Percentiles rank a stretch among this genome's conserved stretches.
Conservation (phyloP, 1,284 basidiomycete genomes). For the Porogramme epimiltina region DNA sequence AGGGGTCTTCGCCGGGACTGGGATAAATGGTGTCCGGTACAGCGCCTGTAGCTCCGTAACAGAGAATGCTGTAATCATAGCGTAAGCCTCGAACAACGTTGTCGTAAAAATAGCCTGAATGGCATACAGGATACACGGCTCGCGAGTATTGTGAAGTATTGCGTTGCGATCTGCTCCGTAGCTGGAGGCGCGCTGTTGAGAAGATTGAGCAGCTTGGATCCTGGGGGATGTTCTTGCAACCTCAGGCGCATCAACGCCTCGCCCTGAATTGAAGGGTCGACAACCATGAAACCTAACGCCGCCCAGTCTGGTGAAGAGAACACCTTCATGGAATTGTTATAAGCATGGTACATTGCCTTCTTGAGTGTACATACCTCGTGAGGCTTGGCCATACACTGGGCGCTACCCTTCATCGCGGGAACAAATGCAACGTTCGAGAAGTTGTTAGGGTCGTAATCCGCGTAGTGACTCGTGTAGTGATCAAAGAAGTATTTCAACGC, state of each 20-base stretch:
- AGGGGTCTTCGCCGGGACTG: constrained; percentile 36
- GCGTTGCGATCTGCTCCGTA: constrained; percentile 54
- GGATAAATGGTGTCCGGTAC: constrained; percentile 58
- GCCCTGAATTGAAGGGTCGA: constrained; percentile 55
- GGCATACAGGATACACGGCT: constrained; percentile 64
- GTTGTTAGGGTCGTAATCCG: constrained; percentile 58
- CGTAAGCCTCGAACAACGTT: not conserved
- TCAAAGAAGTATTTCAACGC: constrained; percentile 83
- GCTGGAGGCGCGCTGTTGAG: constrained; percentile 68
- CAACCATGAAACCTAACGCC: constrained; percentile 74
- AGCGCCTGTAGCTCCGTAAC: constrained; percentile 47
- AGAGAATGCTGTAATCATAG: constrained; percentile 47
- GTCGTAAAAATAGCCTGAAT: not conserved
- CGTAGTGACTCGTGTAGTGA: constrained; percentile 65
- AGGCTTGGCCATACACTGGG: constrained; percentile 63
- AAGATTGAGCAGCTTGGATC: constrained; percentile 62
- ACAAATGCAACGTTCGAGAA: constrained; percentile 75
- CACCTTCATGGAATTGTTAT: constrained; percentile 48
- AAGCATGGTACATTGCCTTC: not conserved
- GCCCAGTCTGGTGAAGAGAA: constrained; percentile 76
- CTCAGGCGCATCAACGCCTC: constrained; percentile 71
- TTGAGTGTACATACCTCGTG: constrained; percentile 52
- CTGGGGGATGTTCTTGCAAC: constrained; percentile 75
- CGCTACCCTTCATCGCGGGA: constrained; percentile 64
- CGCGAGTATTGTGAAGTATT: constrained; percentile 81